These are phyloP conservation scores for Podaxis sp. DNA, from an alignment of 768 basidiomycete species.

Conservation along the genomic window DNA sequence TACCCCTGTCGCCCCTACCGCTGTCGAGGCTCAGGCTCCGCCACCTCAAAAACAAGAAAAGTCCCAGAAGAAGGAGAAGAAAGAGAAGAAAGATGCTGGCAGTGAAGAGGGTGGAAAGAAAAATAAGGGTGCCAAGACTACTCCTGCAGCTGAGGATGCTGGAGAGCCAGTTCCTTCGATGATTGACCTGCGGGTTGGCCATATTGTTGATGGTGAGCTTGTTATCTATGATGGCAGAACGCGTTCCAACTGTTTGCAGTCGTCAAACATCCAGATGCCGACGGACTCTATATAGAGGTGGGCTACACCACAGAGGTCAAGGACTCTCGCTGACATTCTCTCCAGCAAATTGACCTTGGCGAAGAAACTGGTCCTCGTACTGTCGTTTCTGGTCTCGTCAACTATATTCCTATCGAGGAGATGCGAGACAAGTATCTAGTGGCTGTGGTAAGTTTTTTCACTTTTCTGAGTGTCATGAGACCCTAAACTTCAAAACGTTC, in stretches of 20 bases:
- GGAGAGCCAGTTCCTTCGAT: conserved; percentile 91
- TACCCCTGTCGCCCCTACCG: background rate
- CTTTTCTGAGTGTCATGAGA: background rate
- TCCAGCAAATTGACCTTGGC: conserved; percentile 91
- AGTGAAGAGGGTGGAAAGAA: conserved; percentile 35
- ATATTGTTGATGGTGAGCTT: conserved; percentile 80
- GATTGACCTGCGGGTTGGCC: conserved; percentile 95
- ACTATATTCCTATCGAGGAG: conserved; percentile 94
- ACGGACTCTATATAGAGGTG: conserved; percentile 95
- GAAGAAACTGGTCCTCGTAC: conserved; percentile 94
- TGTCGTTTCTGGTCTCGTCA: conserved; percentile 94
- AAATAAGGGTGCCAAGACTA: conserved; percentile 40
- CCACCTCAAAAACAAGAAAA: conserved; percentile 23
- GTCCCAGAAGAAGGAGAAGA: conserved; percentile 53
- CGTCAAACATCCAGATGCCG: conserved; percentile 95
- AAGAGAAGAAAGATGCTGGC: conserved; percentile 46
- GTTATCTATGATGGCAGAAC: background rate
- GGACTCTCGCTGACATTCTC: conserved; percentile 16
- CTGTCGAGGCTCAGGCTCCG: conserved; percentile 18
- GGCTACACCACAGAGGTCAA: conserved; percentile 14
- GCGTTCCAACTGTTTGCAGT: conserved; percentile 45
- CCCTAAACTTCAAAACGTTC: background rate
- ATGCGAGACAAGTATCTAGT: conserved; percentile 84
- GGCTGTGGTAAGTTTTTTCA: conserved; percentile 59
- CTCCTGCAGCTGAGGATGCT: conserved; percentile 53